These are phyloP conservation scores for Pyrenochaeta sp. DNA, from an alignment of 2,329 filamentous ascomycete species.

Conservation along the genomic window DNA sequence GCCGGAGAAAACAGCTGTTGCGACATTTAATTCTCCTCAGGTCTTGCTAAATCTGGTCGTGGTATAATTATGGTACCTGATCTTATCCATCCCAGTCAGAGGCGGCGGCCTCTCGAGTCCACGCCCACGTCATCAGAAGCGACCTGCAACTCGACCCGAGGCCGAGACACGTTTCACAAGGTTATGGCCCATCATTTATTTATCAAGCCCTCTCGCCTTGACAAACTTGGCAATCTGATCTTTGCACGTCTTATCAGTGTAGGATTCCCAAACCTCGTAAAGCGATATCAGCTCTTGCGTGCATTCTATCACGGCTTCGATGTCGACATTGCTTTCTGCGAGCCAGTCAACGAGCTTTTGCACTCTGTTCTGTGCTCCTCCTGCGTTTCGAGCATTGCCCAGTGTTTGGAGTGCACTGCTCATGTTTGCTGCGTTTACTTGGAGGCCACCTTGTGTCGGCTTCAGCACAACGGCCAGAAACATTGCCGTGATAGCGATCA, in stretches of 20 bases:
- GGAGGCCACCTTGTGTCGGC: conserved; percentile 63
- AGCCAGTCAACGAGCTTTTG: conserved; percentile 80
- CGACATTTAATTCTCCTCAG: neutral
- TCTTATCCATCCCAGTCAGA: too few relatives aligned
- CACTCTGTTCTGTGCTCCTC: conserved; percentile 60
- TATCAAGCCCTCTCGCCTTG: conserved; percentile 65
- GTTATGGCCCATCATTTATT: conserved; percentile 49
- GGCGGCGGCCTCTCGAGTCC: neutral
- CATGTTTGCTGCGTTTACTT: conserved; percentile 52
- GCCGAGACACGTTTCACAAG: conserved; percentile 4
- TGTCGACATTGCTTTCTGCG: conserved; percentile 84
- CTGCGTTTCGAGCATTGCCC: conserved; percentile 40
- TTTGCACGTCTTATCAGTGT: conserved; percentile 70
- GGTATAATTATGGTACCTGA: neutral
- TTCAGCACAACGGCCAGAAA: conserved; percentile 84
- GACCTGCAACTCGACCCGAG: neutral
- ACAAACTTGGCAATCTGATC: conserved; percentile 69
- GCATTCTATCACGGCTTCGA: conserved; percentile 84
- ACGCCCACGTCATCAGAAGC: neutral
- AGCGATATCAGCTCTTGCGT: conserved; percentile 91
- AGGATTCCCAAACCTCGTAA: conserved; percentile 77
- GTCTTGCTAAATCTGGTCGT: neutral
- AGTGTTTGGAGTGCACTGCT: conserved; percentile 48
- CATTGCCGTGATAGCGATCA: conserved; percentile 85
- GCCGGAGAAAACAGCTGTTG: too few relatives aligned